Percentiles rank a stretch among this genome's conserved stretches.
Conservation (phyloP, 2,329 filamentous ascomycete genomes). For the Zarea fungicola region DNA sequence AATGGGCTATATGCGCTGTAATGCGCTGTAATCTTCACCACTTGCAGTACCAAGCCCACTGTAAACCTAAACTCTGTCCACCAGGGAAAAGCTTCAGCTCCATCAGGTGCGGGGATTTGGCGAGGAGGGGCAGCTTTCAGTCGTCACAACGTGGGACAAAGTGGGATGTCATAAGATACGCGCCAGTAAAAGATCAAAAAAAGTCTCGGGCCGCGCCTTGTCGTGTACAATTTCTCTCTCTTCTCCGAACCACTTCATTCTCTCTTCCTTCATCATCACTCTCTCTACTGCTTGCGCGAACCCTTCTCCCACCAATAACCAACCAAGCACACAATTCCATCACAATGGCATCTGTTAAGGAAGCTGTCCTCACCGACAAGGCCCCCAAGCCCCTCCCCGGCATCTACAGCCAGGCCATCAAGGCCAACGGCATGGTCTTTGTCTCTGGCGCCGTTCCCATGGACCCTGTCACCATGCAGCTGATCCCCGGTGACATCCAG, state of each 20-base stretch:
- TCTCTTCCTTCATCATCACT: not conserved
- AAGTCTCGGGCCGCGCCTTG: not conserved
- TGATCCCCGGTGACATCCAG: constrained; percentile 59
- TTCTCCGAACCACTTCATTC: not conserved
- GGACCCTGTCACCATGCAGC: constrained; percentile 50
- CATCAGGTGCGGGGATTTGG: constrained; percentile 8
- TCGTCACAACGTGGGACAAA: not conserved
- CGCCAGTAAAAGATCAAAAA: not conserved
- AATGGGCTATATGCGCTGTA: no score
- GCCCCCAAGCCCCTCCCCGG: constrained; percentile 35
- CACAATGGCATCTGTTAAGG: constrained; percentile 29
- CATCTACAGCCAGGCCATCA: constrained; percentile 53
- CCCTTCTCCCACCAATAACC: not conserved
- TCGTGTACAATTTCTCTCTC: not conserved
- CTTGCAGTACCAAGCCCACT: not conserved
- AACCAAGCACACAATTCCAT: not conserved
- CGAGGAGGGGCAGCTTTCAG: not conserved
- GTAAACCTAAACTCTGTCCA: no score
- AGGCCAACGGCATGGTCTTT: constrained; percentile 63
- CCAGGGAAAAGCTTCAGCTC: no score
- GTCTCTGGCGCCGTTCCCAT: constrained; percentile 68
- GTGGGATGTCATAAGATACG: not conserved
- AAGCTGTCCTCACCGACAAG: constrained; percentile 33
- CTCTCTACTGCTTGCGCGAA: not conserved
- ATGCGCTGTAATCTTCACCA: not conserved